Conservation (phyloP, 495 filamentous ascomycete species). For the Podospora australis region DNA sequence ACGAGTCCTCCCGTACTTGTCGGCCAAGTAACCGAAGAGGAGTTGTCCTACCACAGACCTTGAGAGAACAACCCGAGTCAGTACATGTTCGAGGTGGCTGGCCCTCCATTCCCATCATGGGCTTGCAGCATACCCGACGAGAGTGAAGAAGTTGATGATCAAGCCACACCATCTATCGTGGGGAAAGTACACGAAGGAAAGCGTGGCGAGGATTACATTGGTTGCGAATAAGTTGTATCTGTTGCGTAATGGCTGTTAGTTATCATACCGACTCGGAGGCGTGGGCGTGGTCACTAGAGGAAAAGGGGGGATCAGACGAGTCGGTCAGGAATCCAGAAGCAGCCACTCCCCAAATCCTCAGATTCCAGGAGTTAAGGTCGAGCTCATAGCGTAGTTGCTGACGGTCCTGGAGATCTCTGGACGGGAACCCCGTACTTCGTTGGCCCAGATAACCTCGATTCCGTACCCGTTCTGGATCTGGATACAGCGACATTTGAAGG, state of each 20-base stretch:
- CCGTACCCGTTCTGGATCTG: conserved; percentile 18
- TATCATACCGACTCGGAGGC: neutral
- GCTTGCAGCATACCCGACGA: conserved; percentile 50
- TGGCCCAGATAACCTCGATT: conserved; percentile 28
- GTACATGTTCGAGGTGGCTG: too few species aligned
- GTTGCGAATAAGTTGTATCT: conserved; percentile 56
- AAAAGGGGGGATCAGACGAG: conserved; percentile 39
- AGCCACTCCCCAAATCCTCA: conserved; percentile 48
- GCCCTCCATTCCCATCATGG: too few species aligned
- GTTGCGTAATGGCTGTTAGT: neutral
- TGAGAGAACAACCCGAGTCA: neutral
- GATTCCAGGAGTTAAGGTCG: conserved; percentile 34
- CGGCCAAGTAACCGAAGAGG: conserved; percentile 66
- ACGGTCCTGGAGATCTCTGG: conserved; percentile 28
- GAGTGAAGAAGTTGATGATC: conserved; percentile 54
- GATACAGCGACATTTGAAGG: too few species aligned
- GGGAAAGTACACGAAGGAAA: conserved; percentile 58
- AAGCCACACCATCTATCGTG: conserved; percentile 24
- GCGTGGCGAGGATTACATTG: conserved; percentile 57
- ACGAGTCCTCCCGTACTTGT: conserved; percentile 65
- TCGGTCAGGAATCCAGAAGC: conserved; percentile 64
- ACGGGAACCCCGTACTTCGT: conserved; percentile 23
- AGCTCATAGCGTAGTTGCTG: conserved; percentile 31
- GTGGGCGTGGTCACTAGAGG: conserved; percentile 22
- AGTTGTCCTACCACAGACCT: conserved; percentile 55